Percentiles rank a stretch among this genome's conserved stretches.
Evolutionary conservation across 176 grass and related monocot genomes (phyloP).

Genomic region (Ensete ventricosum): DNA sequence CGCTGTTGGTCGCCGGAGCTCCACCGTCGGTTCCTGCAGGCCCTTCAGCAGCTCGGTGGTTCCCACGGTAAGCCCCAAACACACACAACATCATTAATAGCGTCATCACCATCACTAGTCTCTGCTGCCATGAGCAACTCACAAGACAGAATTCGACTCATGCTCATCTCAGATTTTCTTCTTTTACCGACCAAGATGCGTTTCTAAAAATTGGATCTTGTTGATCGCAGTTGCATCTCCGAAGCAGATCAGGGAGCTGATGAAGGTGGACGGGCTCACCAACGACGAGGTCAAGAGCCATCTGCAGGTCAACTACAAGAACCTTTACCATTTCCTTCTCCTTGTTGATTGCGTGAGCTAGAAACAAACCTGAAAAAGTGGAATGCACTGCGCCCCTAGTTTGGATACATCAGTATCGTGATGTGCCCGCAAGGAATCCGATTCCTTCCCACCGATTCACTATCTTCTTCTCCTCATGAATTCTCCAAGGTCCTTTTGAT

Average conservation of each 20-base stretch:
- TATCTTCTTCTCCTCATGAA: not conserved
- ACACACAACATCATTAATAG: not conserved
- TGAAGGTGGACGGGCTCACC: conserved; percentile 27
- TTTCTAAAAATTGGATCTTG: not conserved
- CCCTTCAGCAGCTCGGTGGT: conserved; percentile 69
- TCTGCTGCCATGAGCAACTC: no score
- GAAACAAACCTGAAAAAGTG: not conserved
- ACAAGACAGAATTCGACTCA: no score
- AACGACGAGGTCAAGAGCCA: conserved; percentile 31
- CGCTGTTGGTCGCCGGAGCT: conserved; percentile 92
- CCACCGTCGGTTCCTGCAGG: conserved; percentile 64
- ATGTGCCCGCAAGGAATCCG: not conserved
- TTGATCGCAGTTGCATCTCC: conserved; percentile 62
- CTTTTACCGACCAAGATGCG: not conserved
- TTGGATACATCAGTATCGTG: not conserved
- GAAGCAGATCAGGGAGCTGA: conserved; percentile 49
- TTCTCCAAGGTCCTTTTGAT: not conserved
- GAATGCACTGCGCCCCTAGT: not conserved
- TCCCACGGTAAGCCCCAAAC: conserved; percentile 46
- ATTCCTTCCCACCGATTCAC: not conserved
- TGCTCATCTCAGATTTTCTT: not conserved
- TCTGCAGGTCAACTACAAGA: conserved; percentile 2
- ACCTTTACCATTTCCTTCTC: not conserved
- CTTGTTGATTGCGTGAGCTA: not conserved
- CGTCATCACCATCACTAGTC: no score